Percentiles rank a stretch among this genome's conserved stretches.
Conservation (phyloP, 345 rosid species). For the Physaria fendleri region DNA sequence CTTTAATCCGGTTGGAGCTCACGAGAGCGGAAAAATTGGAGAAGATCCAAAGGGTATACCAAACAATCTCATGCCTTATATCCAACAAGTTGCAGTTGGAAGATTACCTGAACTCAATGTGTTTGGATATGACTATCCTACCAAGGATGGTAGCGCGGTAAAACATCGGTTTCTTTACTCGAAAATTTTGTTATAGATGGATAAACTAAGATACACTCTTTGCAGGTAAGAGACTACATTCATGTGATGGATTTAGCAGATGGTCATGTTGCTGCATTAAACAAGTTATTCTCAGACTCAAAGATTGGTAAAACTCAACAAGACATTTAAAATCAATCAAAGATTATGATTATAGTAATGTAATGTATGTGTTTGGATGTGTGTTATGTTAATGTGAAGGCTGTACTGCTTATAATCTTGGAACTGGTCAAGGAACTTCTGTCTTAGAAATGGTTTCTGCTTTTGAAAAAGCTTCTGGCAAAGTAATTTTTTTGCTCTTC, state of each 20-base stretch:
- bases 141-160: conserved; percentile 88
- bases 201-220: conserved; percentile 8
- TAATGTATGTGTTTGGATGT: neutral
- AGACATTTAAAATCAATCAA: neutral
- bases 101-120: conserved; percentile 89
- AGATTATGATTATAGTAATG: neutral
- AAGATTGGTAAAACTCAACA: conserved; percentile 44
- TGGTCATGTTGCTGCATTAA: conserved; percentile 83
- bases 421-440: conserved; percentile 80
- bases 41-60: conserved; percentile 98
- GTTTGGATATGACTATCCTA: conserved; percentile 86
- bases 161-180: conserved; percentile 3
- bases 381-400: conserved; percentile 42
- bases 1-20: conserved; percentile 94
- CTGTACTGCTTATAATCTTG: conserved; percentile 81
- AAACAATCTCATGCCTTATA: conserved; percentile 90
- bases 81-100: conserved; percentile 96
- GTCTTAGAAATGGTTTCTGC: conserved; percentile 94
- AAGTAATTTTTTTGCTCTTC: conserved; percentile 45
- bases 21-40: conserved; percentile 87
- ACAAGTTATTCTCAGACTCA: conserved; percentile 51
- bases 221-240: conserved; percentile 83
- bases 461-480: conserved; percentile 85
- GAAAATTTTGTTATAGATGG: neutral
- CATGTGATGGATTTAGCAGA: conserved; percentile 98